Evolutionary conservation across 2,329 filamentous ascomycete genomes (phyloP), one percentile per base, ranked within the genome.

Genomic region (Chrysosporium queenslandicum): DNA sequence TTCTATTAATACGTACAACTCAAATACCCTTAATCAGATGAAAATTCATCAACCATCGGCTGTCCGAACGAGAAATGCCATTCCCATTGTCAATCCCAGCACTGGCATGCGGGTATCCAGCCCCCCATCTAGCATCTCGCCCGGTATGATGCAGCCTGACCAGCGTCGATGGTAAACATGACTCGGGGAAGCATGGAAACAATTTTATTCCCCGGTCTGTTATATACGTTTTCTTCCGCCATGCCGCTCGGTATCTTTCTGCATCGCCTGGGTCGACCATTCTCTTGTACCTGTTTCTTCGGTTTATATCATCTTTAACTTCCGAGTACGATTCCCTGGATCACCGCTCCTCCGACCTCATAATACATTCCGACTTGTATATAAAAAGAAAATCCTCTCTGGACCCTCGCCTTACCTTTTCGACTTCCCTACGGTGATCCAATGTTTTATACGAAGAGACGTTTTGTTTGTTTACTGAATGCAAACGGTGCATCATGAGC

Each of bases 11-110:
- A 78, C 75, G 58, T 83, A 84, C 45, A 81, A 83, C 37, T 76
- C 81, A 27, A 82, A 86, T 63, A 77, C 73, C 68, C 58, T 66
- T 60, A 84, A 82, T 63, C 81, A 81, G 71, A 76, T 91, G 62
- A 96, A 94, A 74, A 77, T 94, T 57, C 88, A 95, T 72, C 91
- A 96, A 75, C 88, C 90, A 56, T 79, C 90, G 56, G 87, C 90
- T 56, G 87, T 90, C 58, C 87, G 92, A 61, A 82, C 85, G 54
- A 87, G 89, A 71, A 97, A 96, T 70, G 88, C 92, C 64, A 97
- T 97, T 60, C 91, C 91, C 55, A 98, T 98, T 68, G 87, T 97
- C 71, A 94, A 98, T 77, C 92, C 92, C 51, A 86, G 81, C 61
- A 96, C 91, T 53, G 89, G 92, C 65, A 82, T 89, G 68, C 80